phyloP scores from a whole-genome alignment of 495 filamentous ascomycete species.

The Clavariopsis aquatica region DNA sequence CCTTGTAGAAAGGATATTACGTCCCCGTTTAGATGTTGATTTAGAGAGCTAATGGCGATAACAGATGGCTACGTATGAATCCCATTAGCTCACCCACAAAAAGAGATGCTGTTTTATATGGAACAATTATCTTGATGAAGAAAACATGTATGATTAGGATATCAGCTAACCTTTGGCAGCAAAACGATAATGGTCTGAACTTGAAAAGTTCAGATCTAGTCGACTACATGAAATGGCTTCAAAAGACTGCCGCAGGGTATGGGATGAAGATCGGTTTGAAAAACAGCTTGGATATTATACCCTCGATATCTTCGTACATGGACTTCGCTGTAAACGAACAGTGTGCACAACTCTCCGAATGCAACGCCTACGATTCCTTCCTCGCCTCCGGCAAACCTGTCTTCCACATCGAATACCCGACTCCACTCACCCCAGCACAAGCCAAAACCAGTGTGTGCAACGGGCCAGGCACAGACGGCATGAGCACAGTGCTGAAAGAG shows the following conservation, averaged over 20 bases:
- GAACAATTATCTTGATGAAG: no score
- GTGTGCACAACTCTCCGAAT: constrained; percentile 60
- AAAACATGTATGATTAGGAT: not conserved
- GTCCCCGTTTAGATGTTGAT: no score
- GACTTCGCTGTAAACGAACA: constrained; percentile 74
- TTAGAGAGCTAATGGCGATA: no score
- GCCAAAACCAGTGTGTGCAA: constrained; percentile 16
- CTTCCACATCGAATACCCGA: constrained; percentile 70
- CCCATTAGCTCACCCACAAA: no score
- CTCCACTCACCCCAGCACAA: constrained; percentile 1
- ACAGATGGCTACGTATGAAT: constrained; percentile 59
- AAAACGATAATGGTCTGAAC: constrained; percentile 55
- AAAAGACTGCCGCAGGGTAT: constrained; percentile 52
- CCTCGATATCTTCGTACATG: constrained; percentile 54
- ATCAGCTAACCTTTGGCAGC: constrained; percentile 18
- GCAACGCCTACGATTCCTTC: constrained; percentile 57
- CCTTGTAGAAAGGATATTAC: no score
- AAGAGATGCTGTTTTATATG: no score
- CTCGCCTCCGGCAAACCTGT: constrained; percentile 63
- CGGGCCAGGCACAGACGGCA: constrained; percentile 17
- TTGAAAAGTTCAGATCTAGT: constrained; percentile 57
- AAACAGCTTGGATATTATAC: constrained; percentile 62
- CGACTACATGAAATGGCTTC: constrained; percentile 61
- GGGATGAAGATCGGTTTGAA: constrained; percentile 63
- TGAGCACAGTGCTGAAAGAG: constrained; percentile 32